Evolutionary conservation across 257 asterid species (phyloP).

Genomic region (Galeopsis tetrahit): DNA sequence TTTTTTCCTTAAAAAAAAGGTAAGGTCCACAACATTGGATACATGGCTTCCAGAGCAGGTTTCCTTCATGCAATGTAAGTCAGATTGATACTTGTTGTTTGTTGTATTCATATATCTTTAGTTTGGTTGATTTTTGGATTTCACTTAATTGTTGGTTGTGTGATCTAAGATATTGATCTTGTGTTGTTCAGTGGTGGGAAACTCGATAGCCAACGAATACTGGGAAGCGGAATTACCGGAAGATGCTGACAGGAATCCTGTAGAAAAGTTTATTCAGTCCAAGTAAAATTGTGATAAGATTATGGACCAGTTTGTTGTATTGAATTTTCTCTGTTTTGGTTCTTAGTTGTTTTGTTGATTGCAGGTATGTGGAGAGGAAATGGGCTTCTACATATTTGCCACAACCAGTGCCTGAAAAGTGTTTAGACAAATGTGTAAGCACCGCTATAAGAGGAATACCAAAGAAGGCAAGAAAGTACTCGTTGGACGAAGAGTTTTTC

Average conservation of each 20-base stretch:
- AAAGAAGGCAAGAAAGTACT: slow-evolving; percentile 86
- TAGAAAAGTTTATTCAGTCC: slow-evolving; percentile 61
- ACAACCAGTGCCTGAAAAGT: slow-evolving; percentile 45
- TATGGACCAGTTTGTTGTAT: not conserved
- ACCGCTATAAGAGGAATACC: slow-evolving; percentile 57
- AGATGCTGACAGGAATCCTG: slow-evolving; percentile 55
- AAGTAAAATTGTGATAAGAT: slow-evolving; percentile 52
- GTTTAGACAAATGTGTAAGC: slow-evolving; percentile 30
- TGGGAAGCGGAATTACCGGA: slow-evolving; percentile 80
- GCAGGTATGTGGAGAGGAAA: slow-evolving; percentile 72
- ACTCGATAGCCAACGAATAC: slow-evolving; percentile 69
- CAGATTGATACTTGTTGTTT: not conserved
- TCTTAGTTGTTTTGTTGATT: slow-evolving; percentile 1
- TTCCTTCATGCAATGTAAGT: slow-evolving; percentile 81
- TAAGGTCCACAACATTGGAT: slow-evolving; percentile 91
- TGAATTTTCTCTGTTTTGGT: not conserved
- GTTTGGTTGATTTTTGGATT: not conserved
- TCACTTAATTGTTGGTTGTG: not conserved
- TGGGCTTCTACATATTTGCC: slow-evolving; percentile 64
- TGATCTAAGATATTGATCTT: slow-evolving; percentile 3
- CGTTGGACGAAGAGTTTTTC: slow-evolving; percentile 81
- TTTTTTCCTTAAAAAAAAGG: slow-evolving; percentile 49
- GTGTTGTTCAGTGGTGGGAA: slow-evolving; percentile 65
- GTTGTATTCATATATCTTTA: not conserved
- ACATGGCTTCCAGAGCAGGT: slow-evolving; percentile 98